Evolutionary conservation across 1,139 yeast genomes (phyloP), one percentile per base, ranked within the genome.

Genomic region (Hyphopichia pseudoburtonii): DNA sequence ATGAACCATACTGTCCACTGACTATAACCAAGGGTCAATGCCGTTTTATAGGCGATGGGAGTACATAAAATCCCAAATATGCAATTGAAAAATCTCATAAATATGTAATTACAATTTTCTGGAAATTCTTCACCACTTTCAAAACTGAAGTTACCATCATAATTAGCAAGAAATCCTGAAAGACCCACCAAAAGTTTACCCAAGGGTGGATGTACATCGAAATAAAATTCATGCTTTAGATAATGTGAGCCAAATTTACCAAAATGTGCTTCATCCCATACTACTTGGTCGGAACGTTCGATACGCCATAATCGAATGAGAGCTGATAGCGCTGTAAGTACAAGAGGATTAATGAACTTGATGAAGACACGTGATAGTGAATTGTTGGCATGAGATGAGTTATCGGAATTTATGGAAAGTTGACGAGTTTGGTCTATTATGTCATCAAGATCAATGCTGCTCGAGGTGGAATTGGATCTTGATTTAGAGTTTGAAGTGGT

Each of bases 231-330:
- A 47, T 79, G 80, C 41, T 74, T 72, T 42, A 82, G 63, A 52
- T 83, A 83, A 45, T 78, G 68, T 3, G 82, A 73, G 4, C 84
- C 86, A 54, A 79, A 79, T 49, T 79, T 78, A 11, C 83, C 85
- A 63, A 86, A 86, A 66, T 87, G 96, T 7, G 96, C 96, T 57
- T 88, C 96, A 62, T 90, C 98, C 99, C 99, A 92, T 7, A 89
- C 82, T 9, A 94, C 97, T 28, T 69, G 62, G 37, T 76, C 64
- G 28, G 85, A 70, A 22, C 66, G 70, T 39, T 81, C 86, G 37
- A 92, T 85, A 25, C 72, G 70, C 51, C 82, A 77, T 32, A 87
- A 69, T 38, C 97, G 75, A 9, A 89, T 73, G 46, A 75, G 75
- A 11, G 86, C 77, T 1, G 95, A 80, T 3, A 84, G 33, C 0